Evolutionary conservation across 2,329 filamentous ascomycete species (phyloP), one percentile per base, ranked within the genome.

Genomic region (Helminthosporium solani): DNA sequence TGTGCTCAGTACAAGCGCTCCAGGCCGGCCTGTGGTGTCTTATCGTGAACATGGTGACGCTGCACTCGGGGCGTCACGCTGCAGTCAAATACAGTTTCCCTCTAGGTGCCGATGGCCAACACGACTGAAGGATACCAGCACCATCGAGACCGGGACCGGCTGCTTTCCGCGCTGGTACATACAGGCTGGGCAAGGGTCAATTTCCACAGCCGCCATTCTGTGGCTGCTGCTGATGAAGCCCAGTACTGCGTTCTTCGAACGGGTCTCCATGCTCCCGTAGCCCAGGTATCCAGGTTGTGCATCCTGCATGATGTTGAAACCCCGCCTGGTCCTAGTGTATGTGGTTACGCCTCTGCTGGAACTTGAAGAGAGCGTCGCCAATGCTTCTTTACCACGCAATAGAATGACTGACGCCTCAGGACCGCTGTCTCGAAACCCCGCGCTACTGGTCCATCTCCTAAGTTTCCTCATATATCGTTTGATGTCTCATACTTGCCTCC

Each of bases 401-500:
- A 50, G 56, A 57, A 59, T 62, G 57, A 60, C 56, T 63, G 66
- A 58, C 58, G 63, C 66, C 65, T 68, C 60, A 70, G 66, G 61
- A 65, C 57, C 61, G 57, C 60, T 62, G 61, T 63, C 56, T 52
- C 67, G 64, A 70, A 70, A 70, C 67, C 60, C 53, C 59, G 60
- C 58, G 51, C 64, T 60, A 64, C 64, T 60, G 52, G 47, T 55
- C 54, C 42, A 52, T 57, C 54, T 50, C 52, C 58, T 44, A 57
- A 54, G 56, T 62, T 60, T 66, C 56, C 59, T 67, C 67, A 67
- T 67, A 70, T 68, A 70, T 64, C 49, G 56, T 67, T 67, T 68
- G 57, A 58, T 56, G 62, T 70, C 67, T 70, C 66, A 70, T 64
- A 59, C 53, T 50, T 50, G 50, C 57, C 60, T 63, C 64, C 60